These are phyloP conservation scores for Paracoccidioides lutzii DNA, from an alignment of 2,329 filamentous ascomycete species.

Conservation along the genomic window DNA sequence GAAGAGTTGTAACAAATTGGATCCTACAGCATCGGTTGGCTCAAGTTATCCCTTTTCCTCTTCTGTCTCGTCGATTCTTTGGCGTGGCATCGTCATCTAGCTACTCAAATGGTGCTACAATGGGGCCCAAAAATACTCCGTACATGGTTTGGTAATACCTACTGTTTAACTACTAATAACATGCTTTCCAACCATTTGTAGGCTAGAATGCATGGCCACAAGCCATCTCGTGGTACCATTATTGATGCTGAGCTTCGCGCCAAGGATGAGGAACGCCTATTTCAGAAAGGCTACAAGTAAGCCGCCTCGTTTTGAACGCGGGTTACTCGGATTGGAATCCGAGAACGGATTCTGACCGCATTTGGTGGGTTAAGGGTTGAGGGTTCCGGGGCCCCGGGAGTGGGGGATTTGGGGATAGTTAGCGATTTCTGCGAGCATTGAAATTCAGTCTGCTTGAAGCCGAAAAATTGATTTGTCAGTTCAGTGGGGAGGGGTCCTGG, in stretches of 20 bases:
- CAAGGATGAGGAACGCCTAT: constrained; percentile 32
- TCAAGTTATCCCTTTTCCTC: constrained; percentile 44
- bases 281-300: constrained; percentile 22
- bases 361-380: neutral
- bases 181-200: constrained; percentile 9
- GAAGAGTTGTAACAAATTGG: constrained; percentile 10
- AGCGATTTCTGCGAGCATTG: too few species aligned
- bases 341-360: neutral
- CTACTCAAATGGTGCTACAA: too few species aligned
- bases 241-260: constrained; percentile 33
- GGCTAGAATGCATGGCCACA: constrained; percentile 35
- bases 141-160: too few species aligned
- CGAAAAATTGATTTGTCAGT: too few species aligned
- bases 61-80: neutral
- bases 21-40: constrained; percentile 60
- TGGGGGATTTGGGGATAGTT: too few species aligned
- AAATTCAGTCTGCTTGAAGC: too few species aligned
- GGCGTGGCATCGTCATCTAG: too few species aligned
- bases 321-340: neutral
- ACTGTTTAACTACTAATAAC: neutral
- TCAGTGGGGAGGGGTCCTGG: too few species aligned
- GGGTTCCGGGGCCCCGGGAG: too few species aligned
- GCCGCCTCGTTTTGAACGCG: neutral
- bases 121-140: too few species aligned
- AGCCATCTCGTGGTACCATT: constrained; percentile 35